These are phyloP conservation scores for Drechslerella stenobrocha DNA, from an alignment of 2,329 filamentous ascomycete genomes.

Conservation along the genomic window DNA sequence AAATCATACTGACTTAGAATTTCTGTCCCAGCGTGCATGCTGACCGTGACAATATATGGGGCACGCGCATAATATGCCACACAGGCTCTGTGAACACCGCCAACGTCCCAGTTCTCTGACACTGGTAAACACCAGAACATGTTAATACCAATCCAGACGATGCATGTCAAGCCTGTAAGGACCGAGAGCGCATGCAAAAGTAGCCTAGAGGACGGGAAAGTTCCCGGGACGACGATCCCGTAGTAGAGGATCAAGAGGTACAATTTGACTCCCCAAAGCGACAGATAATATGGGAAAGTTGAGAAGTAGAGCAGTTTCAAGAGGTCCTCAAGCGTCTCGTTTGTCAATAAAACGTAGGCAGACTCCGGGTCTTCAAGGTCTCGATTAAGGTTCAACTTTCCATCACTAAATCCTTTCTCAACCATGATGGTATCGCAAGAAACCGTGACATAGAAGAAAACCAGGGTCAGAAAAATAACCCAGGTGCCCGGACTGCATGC, in stretches of 20 bases:
- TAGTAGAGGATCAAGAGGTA: constrained; percentile 25
- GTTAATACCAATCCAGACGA: constrained; percentile 15
- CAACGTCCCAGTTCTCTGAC: constrained; percentile 23
- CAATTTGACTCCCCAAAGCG: constrained; percentile 21
- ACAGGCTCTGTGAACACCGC: neutral
- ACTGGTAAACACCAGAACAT: constrained; percentile 30
- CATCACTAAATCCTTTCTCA: constrained; percentile 8
- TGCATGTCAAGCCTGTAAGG: neutral
- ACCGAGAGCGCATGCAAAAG: constrained; percentile 4
- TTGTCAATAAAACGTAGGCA: constrained; percentile 5
- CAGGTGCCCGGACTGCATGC: constrained; percentile 13
- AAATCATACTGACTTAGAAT: constrained; percentile 17
- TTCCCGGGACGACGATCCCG: constrained; percentile 8
- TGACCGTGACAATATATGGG: constrained; percentile 16
- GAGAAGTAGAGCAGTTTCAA: constrained; percentile 23
- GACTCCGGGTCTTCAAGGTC: constrained; percentile 1
- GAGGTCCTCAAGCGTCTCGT: neutral
- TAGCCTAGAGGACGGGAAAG: constrained; percentile 9
- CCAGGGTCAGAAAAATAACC: constrained; percentile 16
- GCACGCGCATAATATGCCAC: constrained; percentile 19
- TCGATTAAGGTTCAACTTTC: constrained; percentile 5
- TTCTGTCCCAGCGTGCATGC: constrained; percentile 16
- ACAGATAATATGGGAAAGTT: constrained; percentile 15
- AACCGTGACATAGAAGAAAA: constrained; percentile 14
- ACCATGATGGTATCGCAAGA: constrained; percentile 26